A percentile compares a stretch with the other conserved stretches of the same genome.
Conservation (phyloP, 2,329 filamentous ascomycete species). For the Colletotrichum plurivorum region DNA sequence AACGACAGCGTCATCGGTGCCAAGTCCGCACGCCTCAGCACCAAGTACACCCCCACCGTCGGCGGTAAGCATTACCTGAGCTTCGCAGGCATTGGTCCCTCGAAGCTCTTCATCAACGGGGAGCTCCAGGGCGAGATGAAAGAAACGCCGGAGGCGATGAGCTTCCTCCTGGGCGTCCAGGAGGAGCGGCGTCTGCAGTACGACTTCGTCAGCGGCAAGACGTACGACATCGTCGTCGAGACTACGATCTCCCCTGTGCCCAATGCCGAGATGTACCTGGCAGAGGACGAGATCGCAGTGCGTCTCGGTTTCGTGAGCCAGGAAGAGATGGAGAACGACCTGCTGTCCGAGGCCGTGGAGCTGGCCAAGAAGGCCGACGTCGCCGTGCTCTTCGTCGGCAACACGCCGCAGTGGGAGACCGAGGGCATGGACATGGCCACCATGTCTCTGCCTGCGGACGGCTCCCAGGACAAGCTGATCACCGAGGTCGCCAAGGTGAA, state of each 20-base stretch:
- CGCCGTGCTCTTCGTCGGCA: slow-evolving; percentile 66
- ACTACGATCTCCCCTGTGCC: too few relatives aligned
- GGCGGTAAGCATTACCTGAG: slow-evolving; percentile 48
- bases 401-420: slow-evolving; percentile 75
- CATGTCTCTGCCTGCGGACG: slow-evolving; percentile 73
- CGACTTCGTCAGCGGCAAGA: neutral
- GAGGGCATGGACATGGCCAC: slow-evolving; percentile 78
- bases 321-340: slow-evolving; percentile 30
- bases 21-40: slow-evolving; percentile 5
- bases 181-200: neutral
- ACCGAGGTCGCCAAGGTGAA: slow-evolving; percentile 69
- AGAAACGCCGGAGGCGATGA: slow-evolving; percentile 67
- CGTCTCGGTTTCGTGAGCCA: slow-evolving; percentile 6
- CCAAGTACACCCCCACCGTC: slow-evolving; percentile 36
- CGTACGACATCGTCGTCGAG: too few relatives aligned
- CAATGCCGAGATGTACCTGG: neutral
- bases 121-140: slow-evolving; percentile 65
- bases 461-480: slow-evolving; percentile 69
- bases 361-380: slow-evolving; percentile 73
- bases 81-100: slow-evolving; percentile 63
- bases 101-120: slow-evolving; percentile 73
- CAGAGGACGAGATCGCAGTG: neutral
- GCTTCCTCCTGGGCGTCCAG: slow-evolving; percentile 77
- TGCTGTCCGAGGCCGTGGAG: slow-evolving; percentile 64
- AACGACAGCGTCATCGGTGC: slow-evolving; percentile 10